phyloP scores from a whole-genome alignment of 1,284 basidiomycete genomes.

The Sanguinoderma infundibulare region DNA sequence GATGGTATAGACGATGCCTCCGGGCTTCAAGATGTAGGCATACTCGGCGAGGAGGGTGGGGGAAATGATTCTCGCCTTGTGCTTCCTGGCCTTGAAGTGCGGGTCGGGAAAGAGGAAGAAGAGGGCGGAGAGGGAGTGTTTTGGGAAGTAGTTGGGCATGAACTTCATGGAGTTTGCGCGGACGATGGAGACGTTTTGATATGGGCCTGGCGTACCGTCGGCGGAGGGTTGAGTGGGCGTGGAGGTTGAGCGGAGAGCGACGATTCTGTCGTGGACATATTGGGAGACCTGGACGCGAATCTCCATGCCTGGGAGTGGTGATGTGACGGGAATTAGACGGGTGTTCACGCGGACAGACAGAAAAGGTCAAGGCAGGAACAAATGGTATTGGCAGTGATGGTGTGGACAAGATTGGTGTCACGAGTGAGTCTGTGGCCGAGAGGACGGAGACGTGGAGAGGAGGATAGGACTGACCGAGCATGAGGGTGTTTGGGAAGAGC shows the following conservation, averaged over 20 bases:
- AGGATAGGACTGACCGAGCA: constrained; percentile 76
- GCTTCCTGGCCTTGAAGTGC: constrained; percentile 97
- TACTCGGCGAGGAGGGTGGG: constrained; percentile 94
- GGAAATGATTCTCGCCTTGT: constrained; percentile 98
- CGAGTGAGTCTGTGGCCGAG: neutral
- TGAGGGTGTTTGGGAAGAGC: constrained; percentile 89
- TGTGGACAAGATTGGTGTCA: neutral
- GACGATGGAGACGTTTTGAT: constrained; percentile 93
- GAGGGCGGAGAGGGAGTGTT: constrained; percentile 89
- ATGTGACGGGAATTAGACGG: neutral
- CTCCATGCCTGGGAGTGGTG: constrained; percentile 86
- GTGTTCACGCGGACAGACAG: neutral
- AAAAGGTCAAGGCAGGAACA: neutral
- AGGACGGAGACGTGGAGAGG: neutral
- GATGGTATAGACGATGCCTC: constrained; percentile 96
- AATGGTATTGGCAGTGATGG: constrained; percentile 4
- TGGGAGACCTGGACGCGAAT: constrained; percentile 96
- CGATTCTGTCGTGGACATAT: constrained; percentile 95
- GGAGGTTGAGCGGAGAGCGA: constrained; percentile 76
- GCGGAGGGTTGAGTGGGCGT: constrained; percentile 42
- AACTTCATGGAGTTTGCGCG: constrained; percentile 99
- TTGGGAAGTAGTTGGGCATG: constrained; percentile 94
- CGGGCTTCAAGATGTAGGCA: constrained; percentile 89
- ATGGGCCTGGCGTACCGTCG: constrained; percentile 51
- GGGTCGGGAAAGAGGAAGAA: constrained; percentile 99